Base-by-base conservation (phyloP, 2,329 filamentous ascomycete genomes). In the Arthrobotrys pseudoclavata region DNA sequence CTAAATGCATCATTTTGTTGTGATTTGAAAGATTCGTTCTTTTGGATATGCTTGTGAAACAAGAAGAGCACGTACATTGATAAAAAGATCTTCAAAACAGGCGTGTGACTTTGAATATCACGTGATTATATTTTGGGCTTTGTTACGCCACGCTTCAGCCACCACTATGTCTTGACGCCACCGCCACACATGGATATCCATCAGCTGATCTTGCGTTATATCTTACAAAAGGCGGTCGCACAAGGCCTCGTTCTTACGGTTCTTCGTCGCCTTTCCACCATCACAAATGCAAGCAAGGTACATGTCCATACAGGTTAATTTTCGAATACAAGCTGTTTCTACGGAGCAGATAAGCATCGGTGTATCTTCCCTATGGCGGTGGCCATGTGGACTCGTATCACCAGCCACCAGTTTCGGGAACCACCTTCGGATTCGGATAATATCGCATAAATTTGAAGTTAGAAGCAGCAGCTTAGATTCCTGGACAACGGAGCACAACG, bases 331-430 rank as follows among this genome's bases (percentile, higher is more conserved):
- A 15, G 37, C 10, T 15, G 12, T 42, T n/a, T 12, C 13, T 34
- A 34, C 31, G 6, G 7, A n/a, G n/a, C n/a, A n/a, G 29, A 31
- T 4, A 10, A 7, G 3, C 20, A 1, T n/a, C 7, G 15, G 37
- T 57, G 52, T 29, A 57, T 20, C 3, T 37, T 37, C n/a, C 29
- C 29, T 31, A 45, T 5, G n/a, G 37, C 4, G 10, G 29, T 57
- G 29, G 26, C n/a, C 52, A 57, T 37, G 52, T 57, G 52, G 52
- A 60, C 55, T 60, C 9, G 18, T 60, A 40, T 18, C 20, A 42
- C 55, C 18, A 26, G 13, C 55, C 20, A 60, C 31, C 26, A 34
- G 52, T 29, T 37, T 37, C 40, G n/a, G 31, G 53, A 60, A 22
- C 18, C 18, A 26, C 12, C 37, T 22, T 42, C 55, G 22, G 20